Conservation (phyloP, 345 rosid species). For the Linum lewisii region DNA sequence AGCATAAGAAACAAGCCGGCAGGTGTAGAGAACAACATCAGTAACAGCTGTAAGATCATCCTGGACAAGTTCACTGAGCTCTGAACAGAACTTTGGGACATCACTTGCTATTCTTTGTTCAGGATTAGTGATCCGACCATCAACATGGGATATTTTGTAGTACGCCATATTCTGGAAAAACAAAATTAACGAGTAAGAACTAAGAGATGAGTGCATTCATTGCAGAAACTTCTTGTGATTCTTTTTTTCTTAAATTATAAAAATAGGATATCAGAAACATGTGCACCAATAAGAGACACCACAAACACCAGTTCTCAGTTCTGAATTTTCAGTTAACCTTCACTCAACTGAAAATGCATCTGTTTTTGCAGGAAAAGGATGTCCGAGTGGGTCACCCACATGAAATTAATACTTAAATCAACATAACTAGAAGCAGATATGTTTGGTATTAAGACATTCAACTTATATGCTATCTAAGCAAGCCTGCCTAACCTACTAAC, state of each 20-base stretch:
- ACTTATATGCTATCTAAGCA: not conserved
- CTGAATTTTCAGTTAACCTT: not conserved
- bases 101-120: constrained; percentile 97
- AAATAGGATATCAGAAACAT: constrained; percentile 3
- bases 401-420: not conserved
- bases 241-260: no score
- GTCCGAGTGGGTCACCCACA: not conserved
- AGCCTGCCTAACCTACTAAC: not conserved
- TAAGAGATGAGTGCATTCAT: not conserved
- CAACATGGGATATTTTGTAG: constrained; percentile 95
- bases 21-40: constrained; percentile 80
- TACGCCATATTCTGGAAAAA: constrained; percentile 87
- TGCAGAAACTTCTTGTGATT: not conserved
- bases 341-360: not conserved
- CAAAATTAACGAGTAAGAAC: constrained; percentile 4
- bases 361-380: no score
- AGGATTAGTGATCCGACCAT: constrained; percentile 83
- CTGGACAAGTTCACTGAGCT: constrained; percentile 85
- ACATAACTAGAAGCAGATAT: not conserved
- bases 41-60: constrained; percentile 88
- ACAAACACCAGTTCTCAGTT: not conserved
- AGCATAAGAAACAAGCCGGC: constrained; percentile 94
- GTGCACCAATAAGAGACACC: not conserved
- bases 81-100: constrained; percentile 87
- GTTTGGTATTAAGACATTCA: not conserved